Evolutionary conservation across 805 yeast species (phyloP).

Genomic region (Saccharomycopsis fibuligera): DNA sequence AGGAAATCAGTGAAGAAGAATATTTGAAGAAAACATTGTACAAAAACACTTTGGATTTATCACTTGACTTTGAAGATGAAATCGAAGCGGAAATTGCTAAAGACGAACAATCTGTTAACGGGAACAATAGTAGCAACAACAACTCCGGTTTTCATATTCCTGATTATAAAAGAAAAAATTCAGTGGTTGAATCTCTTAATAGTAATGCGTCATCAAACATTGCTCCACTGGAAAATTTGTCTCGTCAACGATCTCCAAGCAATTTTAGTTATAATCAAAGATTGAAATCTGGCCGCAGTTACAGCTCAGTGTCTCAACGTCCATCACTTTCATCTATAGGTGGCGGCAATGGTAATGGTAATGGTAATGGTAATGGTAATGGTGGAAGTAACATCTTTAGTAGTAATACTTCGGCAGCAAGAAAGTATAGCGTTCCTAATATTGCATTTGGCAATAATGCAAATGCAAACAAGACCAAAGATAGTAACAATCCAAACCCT

Average conservation of each 20-base stretch:
- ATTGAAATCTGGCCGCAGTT: no score
- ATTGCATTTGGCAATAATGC: no score
- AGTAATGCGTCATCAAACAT: not conserved
- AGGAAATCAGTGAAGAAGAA: constrained; percentile 42
- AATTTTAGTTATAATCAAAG: not conserved
- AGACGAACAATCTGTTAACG: not conserved
- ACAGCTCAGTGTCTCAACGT: no score
- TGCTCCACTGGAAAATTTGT: not conserved
- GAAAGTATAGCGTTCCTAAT: no score
- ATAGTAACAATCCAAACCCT: no score
- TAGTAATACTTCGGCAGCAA: no score
- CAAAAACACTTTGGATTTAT: constrained; percentile 17
- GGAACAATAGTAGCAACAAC: not conserved
- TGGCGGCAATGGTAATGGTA: not conserved
- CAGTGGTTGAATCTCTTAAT: not conserved
- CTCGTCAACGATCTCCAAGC: not conserved
- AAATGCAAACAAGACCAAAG: no score
- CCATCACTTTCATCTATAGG: not conserved
- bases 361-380: constrained; percentile 1
- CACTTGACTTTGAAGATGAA: constrained; percentile 14
- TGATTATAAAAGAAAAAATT: not conserved
- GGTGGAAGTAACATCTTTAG: no score
- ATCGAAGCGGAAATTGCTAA: constrained; percentile 4
- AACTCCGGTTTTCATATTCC: not conserved
- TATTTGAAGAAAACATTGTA: constrained; percentile 27